A percentile compares a stretch with the other conserved stretches of the same genome.
Evolutionary conservation across 371 early-diverging fungal species (phyloP).

Genomic region (Mucor plumbeus): DNA sequence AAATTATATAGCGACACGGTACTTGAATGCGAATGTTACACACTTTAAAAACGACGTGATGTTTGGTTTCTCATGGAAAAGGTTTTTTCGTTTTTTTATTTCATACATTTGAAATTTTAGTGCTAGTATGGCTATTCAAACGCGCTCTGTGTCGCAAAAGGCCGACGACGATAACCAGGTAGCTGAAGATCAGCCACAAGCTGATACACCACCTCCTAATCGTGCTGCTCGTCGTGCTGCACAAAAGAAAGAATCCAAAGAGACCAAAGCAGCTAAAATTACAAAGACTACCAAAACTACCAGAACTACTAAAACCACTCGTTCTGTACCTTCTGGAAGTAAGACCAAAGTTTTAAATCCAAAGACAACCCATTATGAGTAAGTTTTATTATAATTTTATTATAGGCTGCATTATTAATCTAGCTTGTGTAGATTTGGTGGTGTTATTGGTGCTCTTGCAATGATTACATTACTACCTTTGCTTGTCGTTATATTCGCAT

Average conservation of each 20-base stretch:
- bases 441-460: conserved; percentile 72
- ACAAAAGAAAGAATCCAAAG: conserved; percentile 30
- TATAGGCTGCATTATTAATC: no score
- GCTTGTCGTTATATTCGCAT: conserved; percentile 68
- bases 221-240: conserved; percentile 32
- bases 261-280: conserved; percentile 9
- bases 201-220: conserved; percentile 20
- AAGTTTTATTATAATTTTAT: conserved; percentile 4
- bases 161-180: not conserved
- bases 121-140: conserved; percentile 19
- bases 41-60: not conserved
- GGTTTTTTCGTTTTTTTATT: not conserved
- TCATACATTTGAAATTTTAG: not conserved
- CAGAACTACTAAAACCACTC: not conserved
- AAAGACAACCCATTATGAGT: conserved; percentile 69
- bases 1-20: not conserved
- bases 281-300: conserved; percentile 12
- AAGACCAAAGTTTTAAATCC: conserved; percentile 42
- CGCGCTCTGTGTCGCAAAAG: conserved; percentile 16
- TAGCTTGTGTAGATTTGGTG: conserved; percentile 60
- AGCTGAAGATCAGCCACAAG: not conserved
- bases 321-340: not conserved
- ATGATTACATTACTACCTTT: conserved; percentile 67
- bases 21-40: not conserved
- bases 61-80: not conserved